Evolutionary conservation across 2,329 filamentous ascomycete genomes (phyloP).

Genomic region (Ustilaginoidea virens): DNA sequence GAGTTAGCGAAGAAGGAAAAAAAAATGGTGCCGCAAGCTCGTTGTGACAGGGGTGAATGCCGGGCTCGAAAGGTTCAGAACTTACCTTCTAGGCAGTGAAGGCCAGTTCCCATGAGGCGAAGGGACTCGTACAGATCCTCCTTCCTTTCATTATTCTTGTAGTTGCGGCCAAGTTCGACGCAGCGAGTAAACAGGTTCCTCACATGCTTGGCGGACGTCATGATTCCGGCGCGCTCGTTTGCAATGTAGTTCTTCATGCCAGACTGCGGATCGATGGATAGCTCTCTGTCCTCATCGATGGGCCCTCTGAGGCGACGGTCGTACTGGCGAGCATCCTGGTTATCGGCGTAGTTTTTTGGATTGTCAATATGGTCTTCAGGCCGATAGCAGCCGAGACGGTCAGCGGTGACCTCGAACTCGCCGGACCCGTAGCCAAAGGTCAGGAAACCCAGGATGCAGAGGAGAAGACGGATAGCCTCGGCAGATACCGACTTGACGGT

Average conservation of each 20-base stretch:
- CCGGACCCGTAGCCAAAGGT: constrained; percentile 73
- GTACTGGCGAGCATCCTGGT: constrained; percentile 69
- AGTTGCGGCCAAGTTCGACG: constrained; percentile 68
- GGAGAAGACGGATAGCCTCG: constrained; percentile 76
- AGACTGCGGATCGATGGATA: constrained; percentile 59
- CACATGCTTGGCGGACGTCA: constrained; percentile 67
- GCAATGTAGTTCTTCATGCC: constrained; percentile 93
- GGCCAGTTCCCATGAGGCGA: constrained; percentile 69
- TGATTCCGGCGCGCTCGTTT: constrained; percentile 62
- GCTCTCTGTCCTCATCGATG: constrained; percentile 62
- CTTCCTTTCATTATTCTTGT: constrained; percentile 38
- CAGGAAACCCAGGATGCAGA: constrained; percentile 83
- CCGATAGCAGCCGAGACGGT: constrained; percentile 69
- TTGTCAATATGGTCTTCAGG: constrained; percentile 66
- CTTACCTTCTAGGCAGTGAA: constrained; percentile 71
- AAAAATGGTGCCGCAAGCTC: too few relatives aligned
- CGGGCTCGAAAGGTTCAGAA: not conserved
- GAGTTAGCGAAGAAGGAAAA: not conserved
- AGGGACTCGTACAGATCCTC: constrained; percentile 79
- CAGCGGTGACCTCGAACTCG: constrained; percentile 67
- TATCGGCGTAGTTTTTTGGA: constrained; percentile 79
- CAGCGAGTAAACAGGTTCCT: constrained; percentile 56
- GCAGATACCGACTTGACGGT: constrained; percentile 83
- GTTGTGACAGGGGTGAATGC: too few relatives aligned
- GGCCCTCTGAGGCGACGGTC: constrained; percentile 68